Base-by-base conservation (phyloP, 2,329 filamentous ascomycete genomes). In the Ascochyta rabiei region DNA sequence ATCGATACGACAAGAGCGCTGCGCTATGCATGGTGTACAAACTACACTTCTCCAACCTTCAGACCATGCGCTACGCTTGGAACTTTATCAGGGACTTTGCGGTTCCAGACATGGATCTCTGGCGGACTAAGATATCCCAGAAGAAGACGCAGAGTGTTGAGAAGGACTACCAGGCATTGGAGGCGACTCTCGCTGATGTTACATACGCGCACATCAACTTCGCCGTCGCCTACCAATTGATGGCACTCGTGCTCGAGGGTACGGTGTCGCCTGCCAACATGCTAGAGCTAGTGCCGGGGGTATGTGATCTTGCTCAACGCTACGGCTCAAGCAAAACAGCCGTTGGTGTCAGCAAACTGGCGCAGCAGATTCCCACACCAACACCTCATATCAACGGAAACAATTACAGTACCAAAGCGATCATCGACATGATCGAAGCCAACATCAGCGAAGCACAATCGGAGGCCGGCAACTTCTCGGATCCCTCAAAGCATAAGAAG, bases 321-420 rank as follows among this genome's bases (percentile, higher is more conserved):
- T 73, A 15, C 74, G 78, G 19, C 64, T 71, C 45, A 72, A 82
- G 1, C 86, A 90, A 68, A 81, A 82, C 28, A 84, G 84, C 83
- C 87, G 1, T 85, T 91, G 0, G 81, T 84, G 8, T 92, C 90
- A 64, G 81, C 79, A 44, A 89, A 90, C 47, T 90, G 90, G 69
- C 82, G 86, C 66, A 86, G 84, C 62, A 67, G 30, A 51, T 70
- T 16, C 59, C 61, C 2, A 68, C 57, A 8, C 66, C 64, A 7
- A 53, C 55, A 16, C 67, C 63, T 4, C 21, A 60, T 5, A 38
- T 59, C 12, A 51, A 58, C 6, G 54, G 60, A 24, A 18, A 43
- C 3, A 24, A 51, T 2, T 66, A 64, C 16, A 39, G 49, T 2
- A 26, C 57, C 1, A n/a, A 39, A 2, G 45, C 40, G 1, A 34